Evolutionary conservation across 106 monocot species (phyloP).

Genomic region (Allium sativum): DNA sequence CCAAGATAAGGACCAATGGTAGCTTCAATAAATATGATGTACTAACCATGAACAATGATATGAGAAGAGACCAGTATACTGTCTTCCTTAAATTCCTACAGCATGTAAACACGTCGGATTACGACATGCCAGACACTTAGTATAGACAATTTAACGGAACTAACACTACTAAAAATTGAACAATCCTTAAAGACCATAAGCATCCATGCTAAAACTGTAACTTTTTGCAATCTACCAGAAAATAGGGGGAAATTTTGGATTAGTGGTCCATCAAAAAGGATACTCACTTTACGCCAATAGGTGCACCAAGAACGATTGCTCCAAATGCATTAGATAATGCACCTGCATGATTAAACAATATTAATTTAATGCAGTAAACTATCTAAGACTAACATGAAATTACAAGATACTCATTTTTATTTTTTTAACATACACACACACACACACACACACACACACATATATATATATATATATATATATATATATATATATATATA

Average conservation of each 20-base stretch:
- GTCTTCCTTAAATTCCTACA: constrained; percentile 38
- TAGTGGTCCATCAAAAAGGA: neutral
- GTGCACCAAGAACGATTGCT: constrained; percentile 65
- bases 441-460: too few species aligned
- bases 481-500: too few species aligned
- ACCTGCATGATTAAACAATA: constrained; percentile 22
- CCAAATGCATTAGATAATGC: constrained; percentile 67
- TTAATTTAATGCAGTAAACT: neutral
- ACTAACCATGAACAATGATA: constrained; percentile 67
- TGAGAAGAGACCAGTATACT: constrained; percentile 55
- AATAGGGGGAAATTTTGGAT: neutral
- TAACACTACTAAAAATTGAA: too few species aligned
- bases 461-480: too few species aligned
- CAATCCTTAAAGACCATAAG: neutral
- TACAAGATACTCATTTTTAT: too few species aligned
- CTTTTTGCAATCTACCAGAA: neutral
- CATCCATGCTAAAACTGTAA: too few species aligned
- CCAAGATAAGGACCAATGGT: neutral
- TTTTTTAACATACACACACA: too few species aligned
- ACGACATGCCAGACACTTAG: too few species aligned
- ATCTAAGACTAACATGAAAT: too few species aligned
- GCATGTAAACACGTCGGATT: too few species aligned
- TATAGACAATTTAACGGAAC: too few species aligned
- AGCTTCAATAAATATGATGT: neutral
- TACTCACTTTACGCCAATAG: constrained; percentile 37